These are phyloP conservation scores for Podospora fimiseda DNA, from an alignment of 495 filamentous ascomycete species.

Conservation along the genomic window DNA sequence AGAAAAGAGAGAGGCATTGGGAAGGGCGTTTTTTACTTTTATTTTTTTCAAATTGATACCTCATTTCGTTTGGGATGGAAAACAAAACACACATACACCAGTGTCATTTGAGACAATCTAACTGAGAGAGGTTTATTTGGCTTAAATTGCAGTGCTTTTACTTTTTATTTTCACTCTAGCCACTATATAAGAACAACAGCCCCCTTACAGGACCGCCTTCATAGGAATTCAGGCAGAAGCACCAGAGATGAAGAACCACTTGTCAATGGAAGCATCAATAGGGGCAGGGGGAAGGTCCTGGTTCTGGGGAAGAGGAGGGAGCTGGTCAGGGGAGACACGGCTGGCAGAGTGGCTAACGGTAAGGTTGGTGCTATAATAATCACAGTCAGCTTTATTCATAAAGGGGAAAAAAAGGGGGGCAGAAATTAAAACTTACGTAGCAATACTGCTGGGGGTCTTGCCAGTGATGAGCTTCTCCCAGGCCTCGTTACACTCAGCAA, in stretches of 20 bases:
- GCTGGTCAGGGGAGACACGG: conserved; percentile 55
- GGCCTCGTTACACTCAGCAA: conserved; percentile 91
- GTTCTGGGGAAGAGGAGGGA: conserved; percentile 64
- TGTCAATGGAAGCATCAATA: conserved; percentile 95
- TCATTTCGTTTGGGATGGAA: background rate
- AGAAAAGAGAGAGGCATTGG: conserved; percentile 5
- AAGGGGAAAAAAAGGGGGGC: background rate
- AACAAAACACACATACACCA: background rate
- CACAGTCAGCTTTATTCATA: background rate
- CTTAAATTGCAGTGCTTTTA: background rate
- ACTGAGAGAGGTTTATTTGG: background rate
- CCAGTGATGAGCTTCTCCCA: conserved; percentile 94
- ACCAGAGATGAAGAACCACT: conserved; percentile 99
- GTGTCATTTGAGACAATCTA: no score
- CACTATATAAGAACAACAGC: background rate
- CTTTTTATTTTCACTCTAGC: background rate
- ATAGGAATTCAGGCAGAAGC: conserved; percentile 74
- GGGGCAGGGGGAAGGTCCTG: conserved; percentile 78
- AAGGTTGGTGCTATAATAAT: conserved; percentile 60
- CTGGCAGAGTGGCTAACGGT: conserved; percentile 62
- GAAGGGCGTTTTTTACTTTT: conserved; percentile 9
- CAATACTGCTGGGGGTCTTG: conserved; percentile 73
- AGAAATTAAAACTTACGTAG: conserved; percentile 55
- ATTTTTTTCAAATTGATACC: conserved; percentile 3
- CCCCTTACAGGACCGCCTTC: background rate